phyloP scores from a whole-genome alignment of 179 eudicot genomes.

The Silene coronaria region DNA sequence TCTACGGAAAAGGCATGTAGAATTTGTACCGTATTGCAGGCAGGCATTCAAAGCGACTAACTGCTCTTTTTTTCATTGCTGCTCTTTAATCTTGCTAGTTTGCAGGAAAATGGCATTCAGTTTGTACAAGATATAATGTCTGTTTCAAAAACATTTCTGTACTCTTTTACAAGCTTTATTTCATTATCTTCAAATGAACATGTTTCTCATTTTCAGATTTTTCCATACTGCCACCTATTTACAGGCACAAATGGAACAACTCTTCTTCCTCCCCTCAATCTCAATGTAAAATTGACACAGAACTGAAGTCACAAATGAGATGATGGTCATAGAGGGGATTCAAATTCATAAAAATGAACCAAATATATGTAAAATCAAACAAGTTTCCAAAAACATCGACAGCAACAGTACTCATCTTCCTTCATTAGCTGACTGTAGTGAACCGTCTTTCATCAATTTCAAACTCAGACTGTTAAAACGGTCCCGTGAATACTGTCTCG shows the following conservation, averaged over 20 bases:
- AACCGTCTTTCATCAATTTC: conserved; percentile 53
- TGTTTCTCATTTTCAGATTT: not conserved
- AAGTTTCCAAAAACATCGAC: not conserved
- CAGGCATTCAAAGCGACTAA: not conserved
- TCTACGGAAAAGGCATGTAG: not conserved
- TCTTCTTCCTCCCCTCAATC: not conserved
- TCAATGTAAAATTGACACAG: not conserved
- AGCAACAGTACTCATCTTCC: conserved; percentile 16
- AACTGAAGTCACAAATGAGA: not conserved
- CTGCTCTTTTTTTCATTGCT: not conserved
- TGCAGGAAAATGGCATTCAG: not conserved
- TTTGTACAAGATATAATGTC: not conserved
- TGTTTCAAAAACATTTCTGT: not conserved
- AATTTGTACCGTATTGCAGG: not conserved
- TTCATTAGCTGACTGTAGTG: conserved; percentile 33
- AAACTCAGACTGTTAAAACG: conserved; percentile 52
- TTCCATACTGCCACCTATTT: not conserved
- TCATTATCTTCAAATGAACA: not conserved
- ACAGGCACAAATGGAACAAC: not conserved
- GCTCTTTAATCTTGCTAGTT: not conserved
- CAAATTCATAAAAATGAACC: not conserved
- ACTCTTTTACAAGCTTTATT: not conserved
- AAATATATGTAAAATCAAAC: not conserved
- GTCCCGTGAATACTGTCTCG: conserved; percentile 65
- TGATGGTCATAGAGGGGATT: not conserved